These are phyloP conservation scores for Aspergillus incahuasiensis DNA, from an alignment of 495 filamentous ascomycete species.

Conservation along the genomic window DNA sequence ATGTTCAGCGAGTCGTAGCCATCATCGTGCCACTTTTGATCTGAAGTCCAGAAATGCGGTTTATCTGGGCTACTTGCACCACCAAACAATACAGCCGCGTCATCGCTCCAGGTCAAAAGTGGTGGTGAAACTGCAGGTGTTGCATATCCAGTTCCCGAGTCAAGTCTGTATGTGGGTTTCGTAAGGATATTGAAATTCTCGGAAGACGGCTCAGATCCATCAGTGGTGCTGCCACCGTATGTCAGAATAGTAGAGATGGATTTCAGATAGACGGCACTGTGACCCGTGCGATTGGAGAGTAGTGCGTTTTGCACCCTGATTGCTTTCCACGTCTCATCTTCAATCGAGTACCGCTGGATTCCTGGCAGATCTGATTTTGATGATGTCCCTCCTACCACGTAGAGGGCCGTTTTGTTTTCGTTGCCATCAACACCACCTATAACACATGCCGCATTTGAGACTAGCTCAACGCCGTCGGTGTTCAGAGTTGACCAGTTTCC, in stretches of 20 bases:
- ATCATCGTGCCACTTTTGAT: conserved; percentile 60
- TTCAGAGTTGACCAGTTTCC: conserved; percentile 64
- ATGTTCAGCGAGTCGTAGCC: conserved; percentile 51
- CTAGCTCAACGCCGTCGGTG: conserved; percentile 50
- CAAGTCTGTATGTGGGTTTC: conserved; percentile 51
- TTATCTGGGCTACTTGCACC: conserved; percentile 60
- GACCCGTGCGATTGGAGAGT: conserved; percentile 58
- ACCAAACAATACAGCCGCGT: conserved; percentile 70
- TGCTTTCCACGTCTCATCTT: conserved; percentile 69
- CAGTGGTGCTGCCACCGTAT: conserved; percentile 70
- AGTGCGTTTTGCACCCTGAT: conserved; percentile 43
- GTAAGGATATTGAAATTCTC: conserved; percentile 74
- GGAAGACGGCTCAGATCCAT: conserved; percentile 50
- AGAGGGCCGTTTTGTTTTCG: conserved; percentile 61
- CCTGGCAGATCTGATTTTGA: conserved; percentile 60
- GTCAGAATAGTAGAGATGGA: conserved; percentile 67
- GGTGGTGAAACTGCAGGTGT: conserved; percentile 64
- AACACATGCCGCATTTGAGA: conserved; percentile 75
- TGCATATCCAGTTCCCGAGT: conserved; percentile 46
- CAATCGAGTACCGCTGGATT: conserved; percentile 80
- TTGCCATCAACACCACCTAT: conserved; percentile 50
- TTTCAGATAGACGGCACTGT: conserved; percentile 73
- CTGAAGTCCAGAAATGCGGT: conserved; percentile 57
- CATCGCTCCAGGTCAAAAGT: conserved; percentile 70
- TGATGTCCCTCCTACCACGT: conserved; percentile 72